Base-by-base conservation (phyloP, 2,329 filamentous ascomycete species). In the Phyllosticta paracitricarpa region DNA sequence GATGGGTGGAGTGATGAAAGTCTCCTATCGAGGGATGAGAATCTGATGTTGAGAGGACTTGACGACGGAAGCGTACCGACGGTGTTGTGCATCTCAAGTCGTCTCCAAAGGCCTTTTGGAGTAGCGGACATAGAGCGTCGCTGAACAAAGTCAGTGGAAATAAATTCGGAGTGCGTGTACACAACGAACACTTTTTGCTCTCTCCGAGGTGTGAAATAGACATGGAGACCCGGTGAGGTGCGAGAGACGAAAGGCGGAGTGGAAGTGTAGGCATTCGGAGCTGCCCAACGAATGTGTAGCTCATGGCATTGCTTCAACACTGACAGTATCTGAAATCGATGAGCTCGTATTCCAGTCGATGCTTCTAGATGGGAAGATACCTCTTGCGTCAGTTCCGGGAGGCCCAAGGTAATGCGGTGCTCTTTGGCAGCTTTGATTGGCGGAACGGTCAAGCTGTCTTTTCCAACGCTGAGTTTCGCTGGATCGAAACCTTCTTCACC, bases 241-340 rank as follows among this genome's bases (percentile, higher is more conserved):
- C 89, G 83, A 58, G 91, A 91, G 53, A 83, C 78, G 68, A 94
- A 87, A 1, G 92, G 92, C 51, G 86, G 80, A 54, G 87, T 77
- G 1, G 82, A 77, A 51, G 82, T 76, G 70, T 86, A 87, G 1
- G 79, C 68, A 6, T 70, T 68, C 2, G 84, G 76, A 14, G 85
- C 83, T n/a, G 83, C 81, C 89, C 91, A 96, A 71, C 88, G 84
- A 62, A 97, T 77, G 72, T 93, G 88, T 52, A 97, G 76, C 72
- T 91, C 86, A 67, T 87, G 83, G 65, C 83, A 84, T 67, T 83
- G 78, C 59, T 81, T 78, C 26, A 96, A 77, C 14, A 88, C 74
- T 26, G 80, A 73, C 63, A 80, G 81, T 17, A 94, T 72, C 83
- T 85, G 68, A 55, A 10, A 2, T 3, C 6, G 19, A 26, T 68